Evolutionary conservation across 768 basidiomycete genomes (phyloP).

Genomic region (Crepidotus variabilis): DNA sequence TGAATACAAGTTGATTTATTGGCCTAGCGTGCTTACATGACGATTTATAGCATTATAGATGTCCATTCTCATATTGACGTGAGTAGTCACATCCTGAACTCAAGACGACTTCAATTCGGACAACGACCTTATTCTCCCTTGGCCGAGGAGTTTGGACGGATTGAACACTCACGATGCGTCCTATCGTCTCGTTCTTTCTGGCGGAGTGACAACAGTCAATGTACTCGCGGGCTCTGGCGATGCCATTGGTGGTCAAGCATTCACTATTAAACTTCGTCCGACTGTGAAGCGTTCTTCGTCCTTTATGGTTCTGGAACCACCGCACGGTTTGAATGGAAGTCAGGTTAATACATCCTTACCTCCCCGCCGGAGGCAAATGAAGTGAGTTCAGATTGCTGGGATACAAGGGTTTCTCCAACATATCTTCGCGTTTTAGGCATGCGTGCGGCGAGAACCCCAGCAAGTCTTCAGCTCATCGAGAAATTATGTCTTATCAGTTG

Average conservation of each 20-base stretch:
- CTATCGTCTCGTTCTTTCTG: slow-evolving; percentile 59
- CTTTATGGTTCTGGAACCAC: slow-evolving; percentile 78
- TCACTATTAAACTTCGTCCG: slow-evolving; percentile 74
- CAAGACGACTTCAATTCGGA: slow-evolving; percentile 50
- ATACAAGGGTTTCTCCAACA: not conserved
- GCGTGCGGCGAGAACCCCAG: slow-evolving; percentile 60
- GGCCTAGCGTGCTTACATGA: no score
- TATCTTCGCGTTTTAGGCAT: no score
- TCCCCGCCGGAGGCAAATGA: slow-evolving; percentile 71
- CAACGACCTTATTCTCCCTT: slow-evolving; percentile 40
- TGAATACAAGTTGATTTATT: no score
- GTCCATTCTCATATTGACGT: slow-evolving; percentile 55
- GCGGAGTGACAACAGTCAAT: slow-evolving; percentile 72
- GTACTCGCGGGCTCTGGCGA: slow-evolving; percentile 71
- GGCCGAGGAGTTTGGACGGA: slow-evolving; percentile 69
- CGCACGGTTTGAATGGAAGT: slow-evolving; percentile 44
- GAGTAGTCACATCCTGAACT: slow-evolving; percentile 24
- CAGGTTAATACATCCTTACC: slow-evolving; percentile 31
- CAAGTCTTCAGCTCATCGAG: no score
- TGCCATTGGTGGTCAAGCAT: slow-evolving; percentile 79
- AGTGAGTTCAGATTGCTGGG: no score
- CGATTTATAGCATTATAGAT: slow-evolving; percentile 27
- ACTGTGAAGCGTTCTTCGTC: slow-evolving; percentile 69
- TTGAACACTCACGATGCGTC: slow-evolving; percentile 76
- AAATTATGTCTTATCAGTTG: no score